These are phyloP conservation scores for Malus hybrid DNA, from an alignment of 331 rosid genomes.

Conservation along the genomic window DNA sequence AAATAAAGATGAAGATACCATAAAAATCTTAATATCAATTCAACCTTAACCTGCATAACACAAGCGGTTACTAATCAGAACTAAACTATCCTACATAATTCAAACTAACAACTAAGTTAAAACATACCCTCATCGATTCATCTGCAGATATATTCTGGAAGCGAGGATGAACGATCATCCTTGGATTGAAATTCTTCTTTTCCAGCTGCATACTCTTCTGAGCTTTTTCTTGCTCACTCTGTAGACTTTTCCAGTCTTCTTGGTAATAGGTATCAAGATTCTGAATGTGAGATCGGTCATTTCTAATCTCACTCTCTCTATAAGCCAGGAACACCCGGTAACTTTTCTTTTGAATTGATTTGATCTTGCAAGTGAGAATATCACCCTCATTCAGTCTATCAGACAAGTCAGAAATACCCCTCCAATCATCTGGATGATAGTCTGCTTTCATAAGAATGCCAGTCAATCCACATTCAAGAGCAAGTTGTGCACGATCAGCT, in stretches of 20 bases:
- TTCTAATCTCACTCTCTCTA: constrained; percentile 84
- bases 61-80: not conserved
- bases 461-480: constrained; percentile 85
- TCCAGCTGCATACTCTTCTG: constrained; percentile 80
- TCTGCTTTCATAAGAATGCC: constrained; percentile 92
- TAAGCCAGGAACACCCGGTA: constrained; percentile 83
- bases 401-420: constrained; percentile 69
- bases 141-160: constrained; percentile 91
- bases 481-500: constrained; percentile 67
- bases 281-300: constrained; percentile 45
- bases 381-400: constrained; percentile 80
- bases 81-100: not conserved
- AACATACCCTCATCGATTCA: constrained; percentile 81
- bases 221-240: constrained; percentile 68
- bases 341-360: constrained; percentile 85
- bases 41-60: too few species aligned
- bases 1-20: not conserved
- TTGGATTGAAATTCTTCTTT: constrained; percentile 85
- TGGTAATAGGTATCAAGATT: constrained; percentile 62
- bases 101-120: not conserved
- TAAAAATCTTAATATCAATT: too few species aligned
- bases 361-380: constrained; percentile 86
- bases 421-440: constrained; percentile 65
- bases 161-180: constrained; percentile 97
- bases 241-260: constrained; percentile 69